These are phyloP conservation scores for Diutina scorzettiae DNA, from an alignment of 1,139 yeast species.

Conservation along the genomic window DNA sequence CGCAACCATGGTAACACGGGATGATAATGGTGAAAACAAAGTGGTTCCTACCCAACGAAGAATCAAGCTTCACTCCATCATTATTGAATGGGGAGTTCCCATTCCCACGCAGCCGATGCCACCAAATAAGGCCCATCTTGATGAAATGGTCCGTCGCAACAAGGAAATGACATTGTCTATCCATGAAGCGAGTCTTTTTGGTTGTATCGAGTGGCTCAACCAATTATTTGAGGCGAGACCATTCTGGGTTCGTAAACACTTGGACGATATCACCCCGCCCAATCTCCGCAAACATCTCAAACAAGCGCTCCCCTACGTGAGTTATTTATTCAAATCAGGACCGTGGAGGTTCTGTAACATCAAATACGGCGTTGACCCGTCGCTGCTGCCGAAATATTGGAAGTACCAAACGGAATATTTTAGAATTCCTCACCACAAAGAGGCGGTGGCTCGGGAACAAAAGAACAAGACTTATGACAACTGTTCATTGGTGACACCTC, in stretches of 20 bases:
- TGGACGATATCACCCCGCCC: constrained; percentile 47
- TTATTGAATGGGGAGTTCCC: constrained; percentile 22
- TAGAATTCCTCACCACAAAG: constrained; percentile 25
- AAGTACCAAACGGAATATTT: constrained; percentile 79
- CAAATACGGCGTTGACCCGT: constrained; percentile 71
- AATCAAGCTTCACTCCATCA: constrained; percentile 35
- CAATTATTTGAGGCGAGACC: constrained; percentile 59
- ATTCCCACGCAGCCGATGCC: constrained; percentile 24
- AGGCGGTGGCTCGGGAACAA: neutral
- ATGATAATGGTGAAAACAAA: constrained; percentile 46
- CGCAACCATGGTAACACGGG: constrained; percentile 46
- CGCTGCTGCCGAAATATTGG: constrained; percentile 40
- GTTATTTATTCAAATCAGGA: constrained; percentile 75
- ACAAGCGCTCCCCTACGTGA: constrained; percentile 71
- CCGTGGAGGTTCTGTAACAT: constrained; percentile 94
- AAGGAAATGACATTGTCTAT: neutral
- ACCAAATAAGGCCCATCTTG: constrained; percentile 24
- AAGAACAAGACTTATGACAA: neutral
- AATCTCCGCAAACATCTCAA: constrained; percentile 43
- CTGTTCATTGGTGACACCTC: neutral
- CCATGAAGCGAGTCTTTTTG: constrained; percentile 11
- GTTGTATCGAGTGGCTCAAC: constrained; percentile 42
- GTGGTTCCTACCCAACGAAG: constrained; percentile 27
- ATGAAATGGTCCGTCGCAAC: neutral
- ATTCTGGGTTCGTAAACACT: constrained; percentile 74